Evolutionary conservation across 495 filamentous ascomycete species (phyloP).

Genomic region (Trichodelitschia bisporula): DNA sequence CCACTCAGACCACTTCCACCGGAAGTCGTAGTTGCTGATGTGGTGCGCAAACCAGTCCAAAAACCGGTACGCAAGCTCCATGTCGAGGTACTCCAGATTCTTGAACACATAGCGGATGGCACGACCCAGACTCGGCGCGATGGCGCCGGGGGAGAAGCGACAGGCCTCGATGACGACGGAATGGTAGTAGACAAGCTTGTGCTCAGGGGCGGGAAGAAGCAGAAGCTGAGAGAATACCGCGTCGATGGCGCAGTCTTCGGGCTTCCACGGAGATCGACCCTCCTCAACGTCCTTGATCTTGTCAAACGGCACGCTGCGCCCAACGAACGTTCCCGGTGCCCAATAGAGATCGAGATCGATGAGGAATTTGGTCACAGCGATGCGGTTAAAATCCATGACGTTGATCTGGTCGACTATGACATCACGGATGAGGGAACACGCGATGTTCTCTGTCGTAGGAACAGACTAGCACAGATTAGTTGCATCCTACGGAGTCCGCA

Average conservation of each 20-base stretch:
- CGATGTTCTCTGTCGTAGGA: constrained; percentile 45
- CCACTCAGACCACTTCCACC: constrained; percentile 99
- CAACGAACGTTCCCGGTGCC: constrained; percentile 64
- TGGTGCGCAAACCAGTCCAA: constrained; percentile 97
- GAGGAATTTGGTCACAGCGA: constrained; percentile 61
- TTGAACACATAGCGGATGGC: constrained; percentile 83
- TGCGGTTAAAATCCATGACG: constrained; percentile 76
- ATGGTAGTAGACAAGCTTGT: constrained; percentile 93
- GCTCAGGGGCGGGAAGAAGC: constrained; percentile 63
- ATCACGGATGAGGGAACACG: constrained; percentile 64
- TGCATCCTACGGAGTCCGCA: too few species aligned
- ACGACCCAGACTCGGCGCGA: constrained; percentile 82
- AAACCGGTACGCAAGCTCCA: constrained; percentile 71
- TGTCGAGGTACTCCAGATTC: constrained; percentile 53
- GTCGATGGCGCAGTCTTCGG: constrained; percentile 91
- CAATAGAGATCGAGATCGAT: constrained; percentile 94
- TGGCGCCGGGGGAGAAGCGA: constrained; percentile 82
- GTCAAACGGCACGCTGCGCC: constrained; percentile 79
- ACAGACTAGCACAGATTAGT: constrained; percentile 36
- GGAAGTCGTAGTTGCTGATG: constrained; percentile 95
- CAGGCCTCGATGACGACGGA: constrained; percentile 82
- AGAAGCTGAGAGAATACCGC: constrained; percentile 90
- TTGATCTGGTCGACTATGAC: constrained; percentile 83
- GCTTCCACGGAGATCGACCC: constrained; percentile 65
- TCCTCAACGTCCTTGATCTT: constrained; percentile 50